Percentiles rank a stretch among this genome's conserved stretches.
phyloP scores from a whole-genome alignment of 371 early-diverging fungal genomes.

The Lichtheimia corymbifera region DNA sequence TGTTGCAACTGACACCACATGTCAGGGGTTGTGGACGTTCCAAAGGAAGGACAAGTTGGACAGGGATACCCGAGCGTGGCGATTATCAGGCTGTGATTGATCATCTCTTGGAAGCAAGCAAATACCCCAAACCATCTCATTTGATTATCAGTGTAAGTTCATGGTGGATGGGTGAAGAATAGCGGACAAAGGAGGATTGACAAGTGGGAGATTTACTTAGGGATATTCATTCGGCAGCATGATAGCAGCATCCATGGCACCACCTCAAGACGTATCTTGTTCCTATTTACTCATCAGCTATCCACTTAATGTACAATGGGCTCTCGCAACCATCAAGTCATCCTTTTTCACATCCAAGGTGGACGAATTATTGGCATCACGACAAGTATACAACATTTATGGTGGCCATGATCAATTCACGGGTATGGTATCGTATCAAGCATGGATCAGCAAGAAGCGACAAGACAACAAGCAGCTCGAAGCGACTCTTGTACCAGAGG shows the following conservation, averaged over 20 bases:
- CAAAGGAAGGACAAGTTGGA: slow-evolving; percentile 59
- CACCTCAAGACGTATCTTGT: slow-evolving; percentile 11
- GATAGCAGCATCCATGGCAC: slow-evolving; percentile 38
- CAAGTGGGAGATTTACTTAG: slow-evolving; percentile 14
- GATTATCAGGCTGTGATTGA: slow-evolving; percentile 55
- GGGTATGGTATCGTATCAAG: slow-evolving; percentile 19
- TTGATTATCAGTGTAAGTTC: slow-evolving; percentile 24
- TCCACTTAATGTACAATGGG: slow-evolving; percentile 45
- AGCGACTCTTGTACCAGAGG: slow-evolving; percentile 15
- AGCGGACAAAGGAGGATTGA: not conserved
- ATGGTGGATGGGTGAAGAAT: not conserved
- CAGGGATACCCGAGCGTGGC: slow-evolving; percentile 55
- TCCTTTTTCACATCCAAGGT: slow-evolving; percentile 29
- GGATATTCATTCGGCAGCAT: slow-evolving; percentile 54
- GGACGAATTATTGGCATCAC: slow-evolving; percentile 4
- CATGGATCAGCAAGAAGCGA: slow-evolving; percentile 24
- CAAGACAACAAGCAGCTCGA: slow-evolving; percentile 1
- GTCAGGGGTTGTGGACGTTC: slow-evolving; percentile 56
- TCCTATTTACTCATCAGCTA: slow-evolving; percentile 40
- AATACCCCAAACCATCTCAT: slow-evolving; percentile 12
- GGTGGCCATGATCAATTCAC: slow-evolving; percentile 48
- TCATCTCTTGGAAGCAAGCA: slow-evolving; percentile 18
- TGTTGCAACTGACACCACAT: not conserved
- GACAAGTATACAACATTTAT: slow-evolving; percentile 23
- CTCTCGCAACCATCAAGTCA: slow-evolving; percentile 28